A percentile compares a stretch with the other conserved stretches of the same genome.
phyloP scores from a whole-genome alignment of 2,329 filamentous ascomycete species.

The Sarocladium oryzae region DNA sequence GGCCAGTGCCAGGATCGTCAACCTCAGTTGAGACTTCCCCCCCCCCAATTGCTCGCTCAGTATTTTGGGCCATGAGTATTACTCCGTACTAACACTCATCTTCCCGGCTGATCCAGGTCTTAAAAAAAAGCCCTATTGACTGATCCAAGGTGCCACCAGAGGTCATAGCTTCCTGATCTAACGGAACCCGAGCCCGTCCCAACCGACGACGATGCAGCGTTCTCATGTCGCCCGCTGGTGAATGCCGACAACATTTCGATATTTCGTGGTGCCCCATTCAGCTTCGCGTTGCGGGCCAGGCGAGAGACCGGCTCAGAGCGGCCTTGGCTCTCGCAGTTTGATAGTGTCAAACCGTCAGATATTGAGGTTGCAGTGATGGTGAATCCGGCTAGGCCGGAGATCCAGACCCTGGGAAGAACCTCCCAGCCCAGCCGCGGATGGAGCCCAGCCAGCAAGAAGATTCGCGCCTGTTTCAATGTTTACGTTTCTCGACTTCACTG shows the following conservation, averaged over 20 bases:
- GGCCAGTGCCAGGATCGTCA: no score
- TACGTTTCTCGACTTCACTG: background rate
- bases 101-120: no score
- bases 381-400: background rate
- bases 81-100: no score
- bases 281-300: background rate
- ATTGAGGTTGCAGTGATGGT: background rate
- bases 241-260: background rate
- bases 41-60: no score
- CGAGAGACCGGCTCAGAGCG: background rate
- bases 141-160: background rate
- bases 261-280: background rate
- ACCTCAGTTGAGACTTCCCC: no score
- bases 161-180: background rate
- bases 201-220: constrained; percentile 1
- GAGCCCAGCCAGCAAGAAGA: background rate
- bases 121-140: no score
- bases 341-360: background rate
- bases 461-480: background rate
- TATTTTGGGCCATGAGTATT: no score
- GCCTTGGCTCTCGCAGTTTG: background rate
- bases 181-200: background rate
- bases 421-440: background rate
- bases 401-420: background rate
- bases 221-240: background rate